These are phyloP conservation scores for Brassica incana DNA, from an alignment of 345 rosid species.

Conservation along the genomic window DNA sequence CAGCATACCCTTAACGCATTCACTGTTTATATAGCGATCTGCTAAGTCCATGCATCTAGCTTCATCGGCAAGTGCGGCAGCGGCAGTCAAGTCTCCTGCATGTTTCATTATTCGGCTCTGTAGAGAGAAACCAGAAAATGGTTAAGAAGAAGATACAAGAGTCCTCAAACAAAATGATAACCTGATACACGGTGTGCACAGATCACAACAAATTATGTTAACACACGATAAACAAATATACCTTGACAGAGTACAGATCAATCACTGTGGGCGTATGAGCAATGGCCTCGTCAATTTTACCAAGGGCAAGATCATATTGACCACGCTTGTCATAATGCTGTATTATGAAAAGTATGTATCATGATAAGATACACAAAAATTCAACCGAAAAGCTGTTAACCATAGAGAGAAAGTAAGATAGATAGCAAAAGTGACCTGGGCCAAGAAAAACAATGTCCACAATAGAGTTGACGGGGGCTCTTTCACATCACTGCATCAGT, in stretches of 20 bases:
- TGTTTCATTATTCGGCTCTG: slow-evolving; percentile 99
- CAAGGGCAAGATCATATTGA: slow-evolving; percentile 70
- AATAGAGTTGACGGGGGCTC: slow-evolving; percentile 94
- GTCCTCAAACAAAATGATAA: not conserved
- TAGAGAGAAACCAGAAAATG: slow-evolving; percentile 22
- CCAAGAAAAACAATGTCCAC: slow-evolving; percentile 92
- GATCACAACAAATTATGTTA: not conserved
- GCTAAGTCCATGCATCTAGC: slow-evolving; percentile 99
- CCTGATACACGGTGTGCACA: slow-evolving; percentile 3
- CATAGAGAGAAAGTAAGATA: slow-evolving; percentile 21
- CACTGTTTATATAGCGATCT: slow-evolving; percentile 92
- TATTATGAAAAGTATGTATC: slow-evolving; percentile 27
- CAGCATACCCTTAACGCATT: slow-evolving; percentile 96
- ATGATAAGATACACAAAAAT: slow-evolving; percentile 13
- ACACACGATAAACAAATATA: slow-evolving; percentile 36
- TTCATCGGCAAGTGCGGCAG: slow-evolving; percentile 98
- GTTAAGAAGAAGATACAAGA: slow-evolving; percentile 23
- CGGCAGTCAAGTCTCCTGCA: slow-evolving; percentile 89
- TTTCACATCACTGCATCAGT: slow-evolving; percentile 70
- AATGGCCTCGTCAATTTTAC: slow-evolving; percentile 88
- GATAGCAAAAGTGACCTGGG: slow-evolving; percentile 63
- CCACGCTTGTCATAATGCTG: slow-evolving; percentile 99
- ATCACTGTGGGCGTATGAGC: slow-evolving; percentile 96
- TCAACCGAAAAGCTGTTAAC: slow-evolving; percentile 7
- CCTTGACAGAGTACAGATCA: slow-evolving; percentile 95